A percentile compares a stretch with the other conserved stretches of the same genome.
Conservation (phyloP, 352 stramenopile genomes). For the Phytophthora podocarpi region DNA sequence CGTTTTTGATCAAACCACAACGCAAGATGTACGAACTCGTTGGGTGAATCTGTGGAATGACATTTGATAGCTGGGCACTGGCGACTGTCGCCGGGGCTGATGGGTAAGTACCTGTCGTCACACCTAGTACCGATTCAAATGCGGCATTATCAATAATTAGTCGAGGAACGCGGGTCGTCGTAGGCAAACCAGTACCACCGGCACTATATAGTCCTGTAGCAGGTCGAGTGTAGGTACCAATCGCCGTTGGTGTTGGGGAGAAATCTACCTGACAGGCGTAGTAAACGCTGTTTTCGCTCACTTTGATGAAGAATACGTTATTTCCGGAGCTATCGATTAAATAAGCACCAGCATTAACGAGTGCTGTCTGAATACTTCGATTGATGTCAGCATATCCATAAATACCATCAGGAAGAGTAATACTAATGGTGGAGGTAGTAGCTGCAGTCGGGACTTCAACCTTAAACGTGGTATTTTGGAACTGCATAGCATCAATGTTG, state of each 20-base stretch:
- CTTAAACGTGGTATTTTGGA: slow-evolving; percentile 6
- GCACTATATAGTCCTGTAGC: slow-evolving; percentile 14
- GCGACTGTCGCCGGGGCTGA: neutral
- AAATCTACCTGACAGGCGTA: no score
- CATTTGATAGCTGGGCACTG: slow-evolving; percentile 13
- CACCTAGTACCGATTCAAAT: slow-evolving; percentile 3
- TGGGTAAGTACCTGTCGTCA: slow-evolving; percentile 1
- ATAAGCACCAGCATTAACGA: slow-evolving; percentile 13
- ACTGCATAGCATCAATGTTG: slow-evolving; percentile 1
- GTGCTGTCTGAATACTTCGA: slow-evolving; percentile 13
- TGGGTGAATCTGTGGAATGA: slow-evolving; percentile 15
- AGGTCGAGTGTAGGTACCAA: slow-evolving; percentile 11
- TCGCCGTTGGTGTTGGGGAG: neutral
- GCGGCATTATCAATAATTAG: slow-evolving; percentile 11
- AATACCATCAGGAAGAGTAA: neutral
- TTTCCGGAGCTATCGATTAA: slow-evolving; percentile 1
- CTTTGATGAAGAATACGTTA: slow-evolving; percentile 18
- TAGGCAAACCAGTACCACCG: slow-evolving; percentile 3
- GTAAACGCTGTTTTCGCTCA: no score
- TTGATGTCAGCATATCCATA: slow-evolving; percentile 21
- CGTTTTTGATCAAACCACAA: no score
- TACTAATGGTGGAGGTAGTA: slow-evolving; percentile 4
- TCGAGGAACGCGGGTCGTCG: slow-evolving; percentile 6
- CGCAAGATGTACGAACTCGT: no score
- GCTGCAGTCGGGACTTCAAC: slow-evolving; percentile 10